phyloP scores from a whole-genome alignment of 2,329 filamentous ascomycete species.

The Calonectria ilicicola region DNA sequence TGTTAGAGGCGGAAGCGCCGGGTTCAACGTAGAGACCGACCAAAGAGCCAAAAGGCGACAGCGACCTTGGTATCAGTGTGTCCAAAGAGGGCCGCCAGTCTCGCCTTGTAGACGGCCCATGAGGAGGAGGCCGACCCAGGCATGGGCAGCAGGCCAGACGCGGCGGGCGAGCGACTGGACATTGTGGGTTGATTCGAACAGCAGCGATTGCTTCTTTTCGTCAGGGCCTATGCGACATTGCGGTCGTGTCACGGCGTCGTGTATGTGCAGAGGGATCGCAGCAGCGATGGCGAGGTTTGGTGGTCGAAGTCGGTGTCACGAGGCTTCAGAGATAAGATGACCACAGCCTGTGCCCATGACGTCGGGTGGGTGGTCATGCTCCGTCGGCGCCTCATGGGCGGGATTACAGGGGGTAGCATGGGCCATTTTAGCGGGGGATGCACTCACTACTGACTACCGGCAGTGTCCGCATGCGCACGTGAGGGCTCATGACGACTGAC shows the following conservation, averaged over 20 bases:
- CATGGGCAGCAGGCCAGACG: slow-evolving; percentile 64
- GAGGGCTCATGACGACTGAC: neutral
- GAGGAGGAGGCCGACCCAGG: slow-evolving; percentile 72
- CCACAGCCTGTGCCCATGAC: neutral
- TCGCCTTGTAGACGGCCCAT: slow-evolving; percentile 79
- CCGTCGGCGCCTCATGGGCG: neutral
- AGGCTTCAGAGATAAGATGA: neutral
- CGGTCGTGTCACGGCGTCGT: neutral
- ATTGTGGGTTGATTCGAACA: slow-evolving; percentile 30
- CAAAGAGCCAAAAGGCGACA: slow-evolving; percentile 92
- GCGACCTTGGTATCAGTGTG: slow-evolving; percentile 79
- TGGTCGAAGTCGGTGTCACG: neutral
- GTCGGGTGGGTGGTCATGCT: neutral
- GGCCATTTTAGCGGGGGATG: neutral
- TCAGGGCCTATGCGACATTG: slow-evolving; percentile 12
- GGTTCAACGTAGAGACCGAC: slow-evolving; percentile 57
- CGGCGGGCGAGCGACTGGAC: slow-evolving; percentile 55
- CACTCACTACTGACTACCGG: no score
- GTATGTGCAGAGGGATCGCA: neutral
- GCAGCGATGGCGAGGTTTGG: neutral
- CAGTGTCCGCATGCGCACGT: neutral
- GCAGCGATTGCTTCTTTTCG: neutral
- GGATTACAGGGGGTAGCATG: neutral
- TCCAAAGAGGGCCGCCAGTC: slow-evolving; percentile 72
- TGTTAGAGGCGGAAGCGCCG: slow-evolving; percentile 20